phyloP scores from a whole-genome alignment of 225 moss, liverwort and hornwort genomes.

The Polytrichum commune region DNA sequence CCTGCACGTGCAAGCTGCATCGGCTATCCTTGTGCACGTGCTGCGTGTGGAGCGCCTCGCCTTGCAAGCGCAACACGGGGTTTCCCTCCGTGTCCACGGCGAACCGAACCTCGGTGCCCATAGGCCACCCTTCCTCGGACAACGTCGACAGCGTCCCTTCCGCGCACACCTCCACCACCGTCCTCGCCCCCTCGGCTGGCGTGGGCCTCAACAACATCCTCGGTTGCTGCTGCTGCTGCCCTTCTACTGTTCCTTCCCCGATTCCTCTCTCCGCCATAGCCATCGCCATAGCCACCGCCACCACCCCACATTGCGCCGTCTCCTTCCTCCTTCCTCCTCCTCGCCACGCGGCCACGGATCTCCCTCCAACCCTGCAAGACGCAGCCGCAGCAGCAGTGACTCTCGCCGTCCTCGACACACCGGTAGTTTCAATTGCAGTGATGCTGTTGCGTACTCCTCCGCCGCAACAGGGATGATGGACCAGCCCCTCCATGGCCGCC shows the following conservation, averaged over 20 bases:
- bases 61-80: conserved; percentile 66
- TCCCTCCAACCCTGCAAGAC: background rate
- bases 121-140: conserved; percentile 71
- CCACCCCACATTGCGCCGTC: too few species aligned
- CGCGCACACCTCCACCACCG: conserved; percentile 72
- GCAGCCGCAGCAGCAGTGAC: background rate
- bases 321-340: background rate
- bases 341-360: background rate
- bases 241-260: background rate
- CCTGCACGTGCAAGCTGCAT: conserved; percentile 93
- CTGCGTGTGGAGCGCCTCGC: conserved; percentile 61
- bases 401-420: background rate
- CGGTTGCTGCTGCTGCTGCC: background rate
- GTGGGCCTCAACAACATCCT: conserved; percentile 38
- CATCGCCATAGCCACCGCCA: background rate
- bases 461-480: background rate
- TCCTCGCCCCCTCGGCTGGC: conserved; percentile 77
- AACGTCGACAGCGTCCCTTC: conserved; percentile 92
- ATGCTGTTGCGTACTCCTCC: background rate
- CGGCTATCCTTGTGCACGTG: conserved; percentile 68
- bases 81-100: conserved; percentile 77
- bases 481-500: conserved; percentile 19
- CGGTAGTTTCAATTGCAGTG: background rate
- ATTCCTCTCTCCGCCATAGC: conserved; percentile 10
- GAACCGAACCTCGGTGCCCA: conserved; percentile 83